Conservation (phyloP, 495 filamentous ascomycete species). For the Cercophora sp. region DNA sequence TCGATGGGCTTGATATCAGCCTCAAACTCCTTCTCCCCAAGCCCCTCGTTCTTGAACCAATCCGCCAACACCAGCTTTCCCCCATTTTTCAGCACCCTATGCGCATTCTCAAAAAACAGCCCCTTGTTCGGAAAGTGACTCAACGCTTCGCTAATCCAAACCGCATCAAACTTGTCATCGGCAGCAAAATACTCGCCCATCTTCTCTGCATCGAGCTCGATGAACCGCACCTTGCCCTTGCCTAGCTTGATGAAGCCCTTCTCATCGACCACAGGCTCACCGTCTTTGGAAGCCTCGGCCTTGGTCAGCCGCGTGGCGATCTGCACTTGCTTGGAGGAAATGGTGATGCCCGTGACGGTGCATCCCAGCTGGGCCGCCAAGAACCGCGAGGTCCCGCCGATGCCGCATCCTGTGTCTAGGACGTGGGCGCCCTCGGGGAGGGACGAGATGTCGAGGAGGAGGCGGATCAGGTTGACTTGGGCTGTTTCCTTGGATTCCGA, state of each 20-base stretch:
- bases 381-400: conserved; percentile 53
- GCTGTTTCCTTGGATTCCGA: conserved; percentile 48
- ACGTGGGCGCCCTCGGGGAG: conserved; percentile 34
- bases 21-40: conserved; percentile 39
- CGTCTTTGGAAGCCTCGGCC: conserved; percentile 22
- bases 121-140: conserved; percentile 55
- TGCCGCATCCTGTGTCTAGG: conserved; percentile 54
- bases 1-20: conserved; percentile 55
- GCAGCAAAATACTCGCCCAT: conserved; percentile 48
- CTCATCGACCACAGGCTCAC: not conserved
- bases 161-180: conserved; percentile 42
- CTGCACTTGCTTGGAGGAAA: conserved; percentile 52
- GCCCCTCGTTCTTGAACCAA: conserved; percentile 49
- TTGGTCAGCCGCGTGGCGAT: conserved; percentile 43
- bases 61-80: conserved; percentile 53
- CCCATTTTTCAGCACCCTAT: conserved; percentile 34
- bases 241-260: conserved; percentile 33
- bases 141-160: conserved; percentile 58
- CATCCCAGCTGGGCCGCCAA: conserved; percentile 45
- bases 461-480: conserved; percentile 47
- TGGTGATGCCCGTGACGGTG: conserved; percentile 53
- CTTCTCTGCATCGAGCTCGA: conserved; percentile 57
- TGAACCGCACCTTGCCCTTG: conserved; percentile 43
- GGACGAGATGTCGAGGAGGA: conserved; percentile 44
- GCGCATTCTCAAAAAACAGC: conserved; percentile 50